Evolutionary conservation across 176 grass and related monocot species (phyloP), one percentile per base, ranked within the genome.

Genomic region (Tillandsia fasciculata): DNA sequence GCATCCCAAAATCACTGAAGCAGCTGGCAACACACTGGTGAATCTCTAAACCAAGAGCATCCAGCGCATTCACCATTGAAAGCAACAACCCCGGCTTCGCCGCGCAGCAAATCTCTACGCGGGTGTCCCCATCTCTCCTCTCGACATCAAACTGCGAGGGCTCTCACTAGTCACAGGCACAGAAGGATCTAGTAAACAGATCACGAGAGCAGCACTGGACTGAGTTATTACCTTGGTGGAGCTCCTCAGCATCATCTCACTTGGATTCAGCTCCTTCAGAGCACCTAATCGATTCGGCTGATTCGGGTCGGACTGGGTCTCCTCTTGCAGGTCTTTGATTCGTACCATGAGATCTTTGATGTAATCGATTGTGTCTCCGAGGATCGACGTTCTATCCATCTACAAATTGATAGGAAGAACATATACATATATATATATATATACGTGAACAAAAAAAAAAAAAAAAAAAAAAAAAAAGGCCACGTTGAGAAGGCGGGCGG

Each of bases 311-410:
- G 76, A 51, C 20, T 70, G 61, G 59, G 52, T 48, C 12, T 87
- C 87, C 42, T 87, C 73, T 33, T 87, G 72, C 13, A 96, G 81
- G 27, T 20, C 71, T 79, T 87, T 87, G 70, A 96, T 90, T 76
- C 82, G 72, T 15, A 85, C 84, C 28, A 70, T 86, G 9, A 90
- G 83, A 56, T 95, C 90, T 77, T 90, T 95, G 54, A 95, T 74
- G 57, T 95, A 95, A 68, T 87, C 83, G 29, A 95, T 95, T 50
- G 90, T 95, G 78, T 95, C 90, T 68, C 87, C 87, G 24, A 95
- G 83, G 65, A 84, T 95, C 17, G 90, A 84, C 26, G 87, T 90
- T 74, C 90, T 82, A 26, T 90, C 90, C 91, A 96, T 96, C 91
- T 87, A 66, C 50, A 42, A 10, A 18, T 20, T 9, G 14, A 53